Evolutionary conservation across 495 filamentous ascomycete genomes (phyloP), one percentile per base, ranked within the genome.

Genomic region (Oidiodendron maius): DNA sequence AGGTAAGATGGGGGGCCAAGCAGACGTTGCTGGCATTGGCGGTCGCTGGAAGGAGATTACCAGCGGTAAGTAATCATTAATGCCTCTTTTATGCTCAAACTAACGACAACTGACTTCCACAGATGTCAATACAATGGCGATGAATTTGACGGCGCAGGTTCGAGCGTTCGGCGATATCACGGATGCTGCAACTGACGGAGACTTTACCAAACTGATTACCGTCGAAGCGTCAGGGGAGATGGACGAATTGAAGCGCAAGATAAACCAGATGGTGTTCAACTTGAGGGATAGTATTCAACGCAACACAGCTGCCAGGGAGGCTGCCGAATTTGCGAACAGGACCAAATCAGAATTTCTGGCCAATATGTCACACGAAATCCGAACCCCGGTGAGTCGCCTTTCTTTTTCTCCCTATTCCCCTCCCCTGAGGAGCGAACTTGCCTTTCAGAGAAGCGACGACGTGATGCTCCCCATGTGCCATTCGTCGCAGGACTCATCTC

Each of bases 31-130:
- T 43, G 91, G 89, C 51, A 85, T 97, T 49, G 88, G 89, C 50
- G 93, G 93, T 45, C 81, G 90, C 28, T 98, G 93, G 93, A 95
- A 95, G 63, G 93, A 98, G 62, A 98, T 98, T 62, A 97, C 93
- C 0, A 91, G 89, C 44, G 54, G 54, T 57, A 84, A 46, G 38
- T 17, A n/a, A 17, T 24, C 18, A 18, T 38, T 13, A 24, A 38
- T 36, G 13, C 11, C 11, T 30, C 39, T 21, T 9, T 20, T 9
- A 40, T 22, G 18, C n/a, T 35, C 10, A 24, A 28, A 11, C 15
- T 35, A 18, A 30, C 49, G 45, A n/a, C n/a, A n/a, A n/a, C n/a
- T n/a, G n/a, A n/a, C n/a, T n/a, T n/a, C n/a, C n/a, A n/a, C n/a
- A 59, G 76, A 97, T 61, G 93, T 98, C 59, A 98, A 98, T 63